Base-by-base conservation (phyloP, 2,329 filamentous ascomycete genomes). In the Dactylellina cionopaga region DNA sequence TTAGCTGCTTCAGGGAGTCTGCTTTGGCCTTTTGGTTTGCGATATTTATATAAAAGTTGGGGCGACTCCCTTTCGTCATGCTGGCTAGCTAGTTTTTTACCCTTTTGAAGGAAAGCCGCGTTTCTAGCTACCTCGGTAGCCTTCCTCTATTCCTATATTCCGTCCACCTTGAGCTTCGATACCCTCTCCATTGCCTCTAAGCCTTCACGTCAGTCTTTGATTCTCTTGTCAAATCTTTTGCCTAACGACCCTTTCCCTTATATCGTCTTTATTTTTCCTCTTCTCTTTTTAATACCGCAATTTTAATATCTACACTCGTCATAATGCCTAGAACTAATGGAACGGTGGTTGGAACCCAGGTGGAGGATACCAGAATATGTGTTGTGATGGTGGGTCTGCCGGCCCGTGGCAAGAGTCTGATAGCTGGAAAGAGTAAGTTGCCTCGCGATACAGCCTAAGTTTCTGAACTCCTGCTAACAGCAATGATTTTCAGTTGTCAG, bases 341-440 rank as follows among this genome's bases (percentile, higher is more conserved):
- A 58, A 72, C 56, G 27, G 59, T 72, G 68, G 59, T 65, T 54
- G 68, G 68, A 15, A 65, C 68, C 19, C 68, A 72, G 68, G 68
- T 72, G 68, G 68, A 72, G 68, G 68, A 72, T 54, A 72, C 68
- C 27, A 59, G 59, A 24, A 72, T 72, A 54, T 98, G 94, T 81
- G 93, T 99, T 75, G 92, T 99, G 78, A 98, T 99, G 95, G 95
- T 99, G 72, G 95, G 95, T 76, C 85, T 99, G 80, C 95, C 95
- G 62, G 95, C 95, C 74, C 86, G 95, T 77, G 95, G 95, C 79
- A 99, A 99, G 86, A 96, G 92, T 83, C 88, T 96, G 81, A 98
- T 99, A 80, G 94, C 95, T 76, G 92, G 96, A 79, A 97, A 97
- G 87, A 92, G 93, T 95, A 84, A 78, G 83, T 80, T 41, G n/a